These are phyloP conservation scores for Fusarium concolor DNA, from an alignment of 2,329 filamentous ascomycete genomes.

Conservation along the genomic window DNA sequence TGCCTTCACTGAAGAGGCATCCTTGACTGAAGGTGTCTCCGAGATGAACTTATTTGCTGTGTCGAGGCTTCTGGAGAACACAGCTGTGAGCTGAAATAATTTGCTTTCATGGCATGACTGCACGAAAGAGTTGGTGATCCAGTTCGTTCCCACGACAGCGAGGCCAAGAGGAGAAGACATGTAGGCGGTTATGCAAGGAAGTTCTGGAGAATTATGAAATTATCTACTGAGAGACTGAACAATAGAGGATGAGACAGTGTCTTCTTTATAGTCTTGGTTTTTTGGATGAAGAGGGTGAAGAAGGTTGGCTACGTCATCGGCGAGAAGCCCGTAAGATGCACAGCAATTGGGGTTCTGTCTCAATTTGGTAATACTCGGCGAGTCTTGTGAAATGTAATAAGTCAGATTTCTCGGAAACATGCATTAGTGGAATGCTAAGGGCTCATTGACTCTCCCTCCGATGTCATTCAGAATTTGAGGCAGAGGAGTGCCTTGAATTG, in stretches of 20 bases:
- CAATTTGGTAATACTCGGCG: slow-evolving; percentile 1
- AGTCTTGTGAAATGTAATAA: not conserved
- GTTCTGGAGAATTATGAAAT: no score
- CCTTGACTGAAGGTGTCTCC: slow-evolving; percentile 28
- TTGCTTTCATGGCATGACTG: slow-evolving; percentile 37
- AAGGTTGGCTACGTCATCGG: not conserved
- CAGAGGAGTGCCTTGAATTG: not conserved
- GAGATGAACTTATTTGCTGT: slow-evolving; percentile 29
- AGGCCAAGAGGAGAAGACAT: slow-evolving; percentile 36
- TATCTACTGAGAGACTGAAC: not conserved
- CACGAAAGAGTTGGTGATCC: slow-evolving; percentile 39
- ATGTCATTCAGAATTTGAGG: not conserved
- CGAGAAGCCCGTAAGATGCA: slow-evolving; percentile 1
- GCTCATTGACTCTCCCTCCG: not conserved
- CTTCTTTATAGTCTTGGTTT: not conserved
- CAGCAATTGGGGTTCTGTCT: not conserved
- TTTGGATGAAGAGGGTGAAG: no score
- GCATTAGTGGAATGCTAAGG: not conserved
- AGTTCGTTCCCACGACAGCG: slow-evolving; percentile 37
- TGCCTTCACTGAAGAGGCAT: slow-evolving; percentile 1
- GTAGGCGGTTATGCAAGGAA: not conserved
- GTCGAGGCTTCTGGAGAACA: slow-evolving; percentile 32
- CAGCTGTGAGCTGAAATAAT: slow-evolving; percentile 21
- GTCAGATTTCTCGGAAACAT: not conserved
- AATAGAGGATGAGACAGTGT: not conserved